Percentiles rank a stretch among this genome's conserved stretches.
These are phyloP conservation scores for Clavulina sp. DNA, from an alignment of 768 basidiomycete genomes.

Conservation along the genomic window DNA sequence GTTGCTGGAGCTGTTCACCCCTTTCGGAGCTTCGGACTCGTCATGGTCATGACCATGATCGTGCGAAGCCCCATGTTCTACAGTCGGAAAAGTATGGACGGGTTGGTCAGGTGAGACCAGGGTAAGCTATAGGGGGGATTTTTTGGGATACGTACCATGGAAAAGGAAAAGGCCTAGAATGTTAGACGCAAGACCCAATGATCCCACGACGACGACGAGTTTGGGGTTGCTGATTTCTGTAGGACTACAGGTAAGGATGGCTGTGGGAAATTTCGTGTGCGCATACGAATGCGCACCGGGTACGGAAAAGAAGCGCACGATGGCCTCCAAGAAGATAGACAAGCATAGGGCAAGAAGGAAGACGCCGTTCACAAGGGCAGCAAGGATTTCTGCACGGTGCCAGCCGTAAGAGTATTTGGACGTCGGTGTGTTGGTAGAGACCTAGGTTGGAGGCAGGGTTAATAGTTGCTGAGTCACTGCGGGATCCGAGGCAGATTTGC, in stretches of 20 bases:
- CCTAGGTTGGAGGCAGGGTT: conserved; percentile 24
- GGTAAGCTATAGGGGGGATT: not conserved
- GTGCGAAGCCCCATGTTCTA: conserved; percentile 56
- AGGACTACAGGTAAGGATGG: conserved; percentile 7
- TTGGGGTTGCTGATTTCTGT: conserved; percentile 72
- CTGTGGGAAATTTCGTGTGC: not conserved
- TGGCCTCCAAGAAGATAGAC: conserved; percentile 82
- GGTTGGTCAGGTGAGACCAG: not conserved
- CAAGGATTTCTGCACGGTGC: conserved; percentile 94
- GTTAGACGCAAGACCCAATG: conserved; percentile 77
- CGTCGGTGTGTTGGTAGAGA: conserved; percentile 38
- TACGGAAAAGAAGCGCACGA: conserved; percentile 74
- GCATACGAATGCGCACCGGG: conserved; percentile 35
- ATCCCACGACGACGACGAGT: conserved; percentile 79
- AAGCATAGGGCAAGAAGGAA: conserved; percentile 95
- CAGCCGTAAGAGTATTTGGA: conserved; percentile 94
- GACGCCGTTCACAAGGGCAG: conserved; percentile 89
- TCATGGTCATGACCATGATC: conserved; percentile 25
- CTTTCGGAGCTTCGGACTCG: conserved; percentile 7
- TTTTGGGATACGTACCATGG: conserved; percentile 44
- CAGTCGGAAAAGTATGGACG: not conserved
- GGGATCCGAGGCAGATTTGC: not conserved
- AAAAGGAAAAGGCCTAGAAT: conserved; percentile 87
- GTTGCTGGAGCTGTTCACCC: not conserved
- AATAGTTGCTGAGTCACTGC: conserved; percentile 6